Base-by-base conservation (phyloP, 139 green algal species). In the Tetraselmis striata region DNA sequence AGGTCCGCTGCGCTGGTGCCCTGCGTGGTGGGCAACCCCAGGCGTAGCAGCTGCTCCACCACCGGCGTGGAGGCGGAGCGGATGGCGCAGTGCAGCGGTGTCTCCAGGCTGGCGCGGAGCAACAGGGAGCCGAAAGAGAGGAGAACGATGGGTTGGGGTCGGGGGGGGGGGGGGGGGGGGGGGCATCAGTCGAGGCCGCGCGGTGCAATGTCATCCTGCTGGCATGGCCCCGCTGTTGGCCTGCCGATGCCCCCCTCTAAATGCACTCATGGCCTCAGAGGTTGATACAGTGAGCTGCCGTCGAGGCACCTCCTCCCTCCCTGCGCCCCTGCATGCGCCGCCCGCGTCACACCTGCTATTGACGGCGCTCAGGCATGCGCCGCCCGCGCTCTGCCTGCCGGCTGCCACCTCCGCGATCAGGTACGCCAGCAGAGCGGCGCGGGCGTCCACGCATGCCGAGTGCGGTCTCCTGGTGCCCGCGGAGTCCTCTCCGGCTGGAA, bases 81-180 rank as follows among this genome's bases (percentile, higher is more conserved):
- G 1, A 79, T 18, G 18, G 77, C 77, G 75, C 82, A 85, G 30
- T 85, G 82, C 0, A 79, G 1, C 1, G 77, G 75, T n/a, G 77
- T 82, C 27, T 85, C 59, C 31, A 85, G 59, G 11, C 31, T 31
- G 1, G 59, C 30, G 5, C 45, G 45, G 45, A 18, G 45, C 45
- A 67, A 67, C 11, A 25, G 45, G 18, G 45, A 67, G 45, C 45
- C 18, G 5, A 67, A 67, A 67, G 45, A n/a, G n/a, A n/a, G n/a
- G n/a, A n/a, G n/a, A n/a, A n/a, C n/a, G n/a, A n/a, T n/a, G n/a
- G n/a, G n/a, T n/a, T n/a, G n/a, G n/a, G n/a, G n/a, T n/a, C n/a
- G n/a, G n/a, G n/a, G n/a, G n/a, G n/a, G n/a, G n/a, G n/a, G n/a
- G n/a, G n/a, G n/a, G n/a, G n/a, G n/a, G n/a, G n/a, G n/a, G n/a